Percentiles rank a stretch among this genome's conserved stretches.
Evolutionary conservation across 1,139 yeast species (phyloP).

Genomic region (Yamadazyma friedrichii): DNA sequence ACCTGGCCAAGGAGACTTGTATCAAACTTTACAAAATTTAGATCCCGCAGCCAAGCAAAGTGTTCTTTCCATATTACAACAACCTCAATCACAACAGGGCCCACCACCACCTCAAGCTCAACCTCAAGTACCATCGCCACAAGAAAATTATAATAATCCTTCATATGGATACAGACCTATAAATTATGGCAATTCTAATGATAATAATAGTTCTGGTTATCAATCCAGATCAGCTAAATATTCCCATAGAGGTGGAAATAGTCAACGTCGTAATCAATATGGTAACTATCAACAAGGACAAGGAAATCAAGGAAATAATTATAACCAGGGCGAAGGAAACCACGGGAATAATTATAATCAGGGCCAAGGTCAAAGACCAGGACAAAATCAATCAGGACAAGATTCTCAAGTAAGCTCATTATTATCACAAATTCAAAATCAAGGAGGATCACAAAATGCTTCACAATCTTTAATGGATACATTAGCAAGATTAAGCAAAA

Average conservation of each 20-base stretch:
- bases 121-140: background rate
- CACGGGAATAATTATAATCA: background rate
- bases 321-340: background rate
- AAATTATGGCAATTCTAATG: conserved; percentile 7
- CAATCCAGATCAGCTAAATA: conserved; percentile 2
- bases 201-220: conserved; percentile 1
- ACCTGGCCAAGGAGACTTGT: conserved; percentile 12
- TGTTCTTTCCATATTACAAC: conserved; percentile 41
- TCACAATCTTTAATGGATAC: conserved; percentile 36
- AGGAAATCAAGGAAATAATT: background rate
- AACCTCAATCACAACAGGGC: conserved; percentile 11
- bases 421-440: conserved; percentile 6
- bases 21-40: conserved; percentile 44
- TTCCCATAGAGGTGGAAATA: conserved; percentile 1
- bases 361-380: background rate
- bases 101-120: background rate
- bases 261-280: background rate
- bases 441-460: conserved; percentile 4
- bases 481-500: conserved; percentile 33
- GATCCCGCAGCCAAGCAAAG: conserved; percentile 54
- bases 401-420: conserved; percentile 5
- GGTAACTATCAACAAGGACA: background rate
- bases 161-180: conserved; percentile 6
- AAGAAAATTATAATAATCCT: background rate
- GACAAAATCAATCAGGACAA: background rate